Evolutionary conservation across 805 yeast genomes (phyloP).

Genomic region (Kockiozyma suomiensis): DNA sequence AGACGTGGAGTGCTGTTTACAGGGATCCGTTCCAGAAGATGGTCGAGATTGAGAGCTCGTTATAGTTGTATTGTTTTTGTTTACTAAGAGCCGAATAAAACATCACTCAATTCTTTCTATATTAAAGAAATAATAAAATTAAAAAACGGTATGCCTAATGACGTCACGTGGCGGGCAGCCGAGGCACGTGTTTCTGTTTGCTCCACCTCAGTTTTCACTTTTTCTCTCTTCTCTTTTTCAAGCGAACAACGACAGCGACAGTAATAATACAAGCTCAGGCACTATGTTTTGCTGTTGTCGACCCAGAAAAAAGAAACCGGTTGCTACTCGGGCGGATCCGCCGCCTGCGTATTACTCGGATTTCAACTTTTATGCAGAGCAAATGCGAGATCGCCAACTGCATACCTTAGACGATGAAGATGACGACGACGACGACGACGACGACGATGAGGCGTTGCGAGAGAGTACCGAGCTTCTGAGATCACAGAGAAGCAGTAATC

Average conservation of each 20-base stretch:
- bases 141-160: not conserved
- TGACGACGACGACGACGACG: constrained; percentile 10
- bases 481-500: not conserved
- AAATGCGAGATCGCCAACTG: constrained; percentile 18
- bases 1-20: constrained; percentile 10
- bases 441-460: constrained; percentile 3
- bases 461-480: constrained; percentile 11
- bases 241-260: not conserved
- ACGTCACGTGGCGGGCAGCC: constrained; percentile 13
- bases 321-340: constrained; percentile 3
- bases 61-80: not conserved
- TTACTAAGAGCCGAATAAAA: no score
- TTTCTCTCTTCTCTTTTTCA: not conserved
- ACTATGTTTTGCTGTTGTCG: constrained; percentile 7
- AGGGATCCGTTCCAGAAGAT: constrained; percentile 7
- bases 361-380: constrained; percentile 30
- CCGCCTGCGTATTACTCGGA: constrained; percentile 24
- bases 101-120: no score
- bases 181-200: not conserved
- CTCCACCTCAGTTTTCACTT: no score
- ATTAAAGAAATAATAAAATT: not conserved
- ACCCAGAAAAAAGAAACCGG: not conserved
- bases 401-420: not conserved
- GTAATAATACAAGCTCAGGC: not conserved
- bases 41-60: constrained; percentile 9